Conservation (phyloP, 2,329 filamentous ascomycete species). For the Rhynchosporium agropyri region DNA sequence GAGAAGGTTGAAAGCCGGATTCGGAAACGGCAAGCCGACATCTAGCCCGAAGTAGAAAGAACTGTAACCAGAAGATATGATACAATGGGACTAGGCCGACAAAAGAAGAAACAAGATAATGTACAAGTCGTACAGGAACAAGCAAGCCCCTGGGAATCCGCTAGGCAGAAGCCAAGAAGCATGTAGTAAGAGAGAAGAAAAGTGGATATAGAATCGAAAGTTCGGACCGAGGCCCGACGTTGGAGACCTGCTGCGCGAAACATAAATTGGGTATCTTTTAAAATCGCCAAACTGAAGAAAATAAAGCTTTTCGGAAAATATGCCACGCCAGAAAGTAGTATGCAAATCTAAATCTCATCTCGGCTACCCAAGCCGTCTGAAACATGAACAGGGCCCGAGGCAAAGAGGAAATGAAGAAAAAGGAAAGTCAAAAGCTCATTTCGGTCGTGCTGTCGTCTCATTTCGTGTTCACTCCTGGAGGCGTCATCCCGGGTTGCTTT, state of each 20-base stretch:
- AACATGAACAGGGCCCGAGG: conserved; percentile 22
- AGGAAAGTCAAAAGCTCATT: conserved; percentile 24
- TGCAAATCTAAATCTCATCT: conserved; percentile 10
- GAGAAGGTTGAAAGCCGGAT: not conserved
- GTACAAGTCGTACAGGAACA: conserved; percentile 7
- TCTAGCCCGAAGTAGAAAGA: not conserved
- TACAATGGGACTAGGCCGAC: conserved; percentile 10
- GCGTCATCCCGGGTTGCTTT: conserved; percentile 22
- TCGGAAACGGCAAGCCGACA: not conserved
- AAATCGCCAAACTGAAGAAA: conserved; percentile 22
- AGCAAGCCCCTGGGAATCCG: not conserved
- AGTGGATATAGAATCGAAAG: conserved; percentile 1
- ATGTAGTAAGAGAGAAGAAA: not conserved
- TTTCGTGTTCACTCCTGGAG: conserved; percentile 21
- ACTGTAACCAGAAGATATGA: not conserved
- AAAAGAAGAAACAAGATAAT: conserved; percentile 5
- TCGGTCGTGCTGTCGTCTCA: conserved; percentile 27
- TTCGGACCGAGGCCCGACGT: conserved; percentile 12
- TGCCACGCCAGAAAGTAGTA: conserved; percentile 25
- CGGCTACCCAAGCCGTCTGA: conserved; percentile 10
- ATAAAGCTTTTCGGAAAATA: conserved; percentile 20
- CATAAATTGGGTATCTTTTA: conserved; percentile 35
- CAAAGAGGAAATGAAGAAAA: conserved; percentile 12
- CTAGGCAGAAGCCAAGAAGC: not conserved
- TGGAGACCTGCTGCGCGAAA: conserved; percentile 11